Percentiles rank a stretch among this genome's conserved stretches.
These are phyloP conservation scores for Stephanodiscus minutulus DNA, from an alignment of 108 stramenopile species.

Conservation along the genomic window DNA sequence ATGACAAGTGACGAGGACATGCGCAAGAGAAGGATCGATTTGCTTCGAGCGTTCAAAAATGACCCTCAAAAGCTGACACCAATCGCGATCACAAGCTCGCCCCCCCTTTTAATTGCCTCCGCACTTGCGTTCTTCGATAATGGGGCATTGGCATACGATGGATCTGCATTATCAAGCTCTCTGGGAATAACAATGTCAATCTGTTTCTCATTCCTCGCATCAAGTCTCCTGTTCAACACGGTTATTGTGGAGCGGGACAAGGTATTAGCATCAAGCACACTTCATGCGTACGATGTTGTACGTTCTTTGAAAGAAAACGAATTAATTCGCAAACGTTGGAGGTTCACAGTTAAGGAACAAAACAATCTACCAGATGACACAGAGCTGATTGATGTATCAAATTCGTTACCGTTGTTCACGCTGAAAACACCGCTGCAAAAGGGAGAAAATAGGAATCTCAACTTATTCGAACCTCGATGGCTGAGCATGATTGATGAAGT, in stretches of 20 bases:
- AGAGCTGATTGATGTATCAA: neutral
- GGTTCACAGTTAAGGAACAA: slow-evolving; percentile 21
- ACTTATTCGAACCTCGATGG: slow-evolving; percentile 68
- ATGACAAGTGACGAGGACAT: neutral
- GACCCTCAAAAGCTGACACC: slow-evolving; percentile 57
- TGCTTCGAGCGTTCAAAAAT: slow-evolving; percentile 39
- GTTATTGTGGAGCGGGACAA: slow-evolving; percentile 54
- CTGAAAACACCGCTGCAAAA: slow-evolving; percentile 47
- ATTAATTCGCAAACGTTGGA: slow-evolving; percentile 59
- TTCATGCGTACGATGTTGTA: slow-evolving; percentile 34
- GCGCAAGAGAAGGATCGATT: slow-evolving; percentile 23
- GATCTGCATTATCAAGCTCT: slow-evolving; percentile 5
- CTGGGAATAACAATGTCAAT: slow-evolving; percentile 30
- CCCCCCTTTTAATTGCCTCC: slow-evolving; percentile 29
- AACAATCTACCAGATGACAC: neutral
- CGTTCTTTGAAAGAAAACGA: slow-evolving; percentile 35
- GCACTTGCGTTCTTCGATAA: slow-evolving; percentile 33
- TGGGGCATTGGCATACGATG: slow-evolving; percentile 14
- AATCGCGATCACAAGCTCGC: slow-evolving; percentile 41
- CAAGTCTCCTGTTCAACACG: slow-evolving; percentile 55
- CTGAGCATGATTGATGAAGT: slow-evolving; percentile 60
- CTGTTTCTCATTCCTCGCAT: slow-evolving; percentile 43
- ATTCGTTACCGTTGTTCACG: slow-evolving; percentile 47
- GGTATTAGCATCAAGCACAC: slow-evolving; percentile 43
- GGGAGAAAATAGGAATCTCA: slow-evolving; percentile 45